These are phyloP conservation scores for Maudiozyma humilis DNA, from an alignment of 1,139 yeast species.

Conservation along the genomic window DNA sequence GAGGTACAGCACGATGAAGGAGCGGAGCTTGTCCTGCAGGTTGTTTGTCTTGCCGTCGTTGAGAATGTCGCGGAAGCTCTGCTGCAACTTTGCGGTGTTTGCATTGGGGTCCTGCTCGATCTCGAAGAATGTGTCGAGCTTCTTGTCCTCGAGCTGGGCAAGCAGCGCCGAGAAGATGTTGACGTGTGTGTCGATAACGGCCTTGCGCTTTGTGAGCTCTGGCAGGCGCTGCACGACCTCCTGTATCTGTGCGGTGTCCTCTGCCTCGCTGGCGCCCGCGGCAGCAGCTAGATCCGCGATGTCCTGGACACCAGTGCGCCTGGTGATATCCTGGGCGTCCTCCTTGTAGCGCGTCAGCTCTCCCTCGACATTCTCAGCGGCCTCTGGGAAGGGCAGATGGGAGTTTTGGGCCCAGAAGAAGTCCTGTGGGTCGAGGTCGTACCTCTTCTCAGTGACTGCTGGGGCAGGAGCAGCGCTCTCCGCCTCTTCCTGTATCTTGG, in stretches of 20 bases:
- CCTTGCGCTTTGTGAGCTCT: constrained; percentile 79
- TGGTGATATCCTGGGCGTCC: constrained; percentile 81
- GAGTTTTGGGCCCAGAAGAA: constrained; percentile 85
- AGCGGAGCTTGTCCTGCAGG: constrained; percentile 72
- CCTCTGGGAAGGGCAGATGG: constrained; percentile 91
- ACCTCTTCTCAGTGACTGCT: constrained; percentile 37
- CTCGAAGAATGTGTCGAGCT: constrained; percentile 84
- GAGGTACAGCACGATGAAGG: constrained; percentile 67
- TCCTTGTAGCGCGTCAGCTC: constrained; percentile 74
- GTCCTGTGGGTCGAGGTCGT: constrained; percentile 83
- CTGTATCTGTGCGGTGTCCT: constrained; percentile 70
- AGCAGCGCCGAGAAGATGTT: constrained; percentile 80
- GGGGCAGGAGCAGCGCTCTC: not conserved
- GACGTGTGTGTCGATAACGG: constrained; percentile 93
- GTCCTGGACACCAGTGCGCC: constrained; percentile 61
- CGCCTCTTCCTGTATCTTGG: constrained; percentile 24
- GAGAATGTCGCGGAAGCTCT: constrained; percentile 51
- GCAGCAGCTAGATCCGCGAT: constrained; percentile 67
- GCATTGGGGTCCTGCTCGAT: constrained; percentile 62
- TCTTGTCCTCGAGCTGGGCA: constrained; percentile 74
- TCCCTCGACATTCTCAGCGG: constrained; percentile 86
- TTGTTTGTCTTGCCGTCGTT: constrained; percentile 39
- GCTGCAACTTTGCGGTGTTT: constrained; percentile 52
- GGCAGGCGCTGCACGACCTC: constrained; percentile 90
- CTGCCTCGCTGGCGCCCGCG: constrained; percentile 31